Evolutionary conservation across 495 filamentous ascomycete species (phyloP).

Genomic region (Podospora pseudoanserina): DNA sequence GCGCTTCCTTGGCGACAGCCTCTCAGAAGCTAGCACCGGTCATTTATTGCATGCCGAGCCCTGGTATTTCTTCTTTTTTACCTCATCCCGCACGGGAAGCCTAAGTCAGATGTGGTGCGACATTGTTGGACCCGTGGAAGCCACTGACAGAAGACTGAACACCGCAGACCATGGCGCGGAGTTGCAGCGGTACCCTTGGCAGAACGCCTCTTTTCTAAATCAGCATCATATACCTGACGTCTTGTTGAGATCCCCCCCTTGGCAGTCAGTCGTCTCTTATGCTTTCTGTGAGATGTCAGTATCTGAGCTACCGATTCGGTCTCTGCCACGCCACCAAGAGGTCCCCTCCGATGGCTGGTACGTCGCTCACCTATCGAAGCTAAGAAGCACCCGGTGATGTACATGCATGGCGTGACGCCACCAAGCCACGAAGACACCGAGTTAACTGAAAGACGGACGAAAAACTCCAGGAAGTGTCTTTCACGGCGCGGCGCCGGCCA

Average conservation of each 20-base stretch:
- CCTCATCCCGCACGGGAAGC: slow-evolving; percentile 5
- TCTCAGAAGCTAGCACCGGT: slow-evolving; percentile 4
- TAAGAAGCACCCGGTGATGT: background rate
- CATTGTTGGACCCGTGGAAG: background rate
- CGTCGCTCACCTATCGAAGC: background rate
- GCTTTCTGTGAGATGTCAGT: no score
- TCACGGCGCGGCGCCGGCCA: background rate
- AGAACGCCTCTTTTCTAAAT: background rate
- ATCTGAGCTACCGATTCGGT: no score
- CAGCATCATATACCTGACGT: background rate
- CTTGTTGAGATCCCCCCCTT: background rate
- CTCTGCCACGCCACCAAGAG: no score
- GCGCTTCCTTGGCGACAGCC: background rate
- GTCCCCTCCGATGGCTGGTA: background rate
- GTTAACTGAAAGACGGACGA: background rate
- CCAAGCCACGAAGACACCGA: background rate
- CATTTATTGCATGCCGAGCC: slow-evolving; percentile 5
- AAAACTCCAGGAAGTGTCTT: background rate
- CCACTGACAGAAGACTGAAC: background rate
- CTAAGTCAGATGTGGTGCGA: background rate
- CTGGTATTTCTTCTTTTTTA: slow-evolving; percentile 1
- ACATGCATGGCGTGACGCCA: background rate
- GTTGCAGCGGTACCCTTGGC: background rate
- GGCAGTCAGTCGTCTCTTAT: no score
- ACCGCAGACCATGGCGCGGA: background rate